Base-by-base conservation (phyloP, 2,329 filamentous ascomycete species). In the Cordyceps tenuipes region DNA sequence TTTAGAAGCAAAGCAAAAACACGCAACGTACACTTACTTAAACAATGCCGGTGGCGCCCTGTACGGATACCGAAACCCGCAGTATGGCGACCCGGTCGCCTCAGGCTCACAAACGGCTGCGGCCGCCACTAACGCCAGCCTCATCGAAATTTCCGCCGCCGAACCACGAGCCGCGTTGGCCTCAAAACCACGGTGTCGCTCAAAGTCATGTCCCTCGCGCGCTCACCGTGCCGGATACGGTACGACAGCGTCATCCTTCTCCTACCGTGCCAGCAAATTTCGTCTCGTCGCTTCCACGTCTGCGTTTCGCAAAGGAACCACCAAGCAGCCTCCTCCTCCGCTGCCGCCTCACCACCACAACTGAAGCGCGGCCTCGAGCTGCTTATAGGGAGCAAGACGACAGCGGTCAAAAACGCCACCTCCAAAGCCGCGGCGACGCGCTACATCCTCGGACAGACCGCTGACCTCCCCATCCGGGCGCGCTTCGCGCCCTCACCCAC, bases 401-500 rank as follows among this genome's bases (percentile, higher is more conserved):
- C 21, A 4, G 15, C 12, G 12, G 39, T 5, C 39, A 8, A n/a
- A 15, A 7, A 17, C 36, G 9, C 36, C 12, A 43, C 12, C 39
- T 15, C 39, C 8, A 36, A 36, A 10, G 12, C 39, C 4, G 36
- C 31, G 5, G 55, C 49, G 13, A 56, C 68, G 23, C 69, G 64
- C 50, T 68, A 65, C 48, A 71, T 75, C 56, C 66, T 75, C 2
- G 72, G 72, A 13, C 69, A 74, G 53, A 67, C 65, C 84, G 84
- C 62, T 80, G 90, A 71, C 90, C 61, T 66, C 13, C 72, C 73
- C 13, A 73, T 75, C 52, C 66, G 73, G 34, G 69, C 94, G 19
- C 87, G 94, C 51, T 99, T 99, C 73, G 94, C 95, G 1, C 94
- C 94, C 0, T 97, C 94, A 1, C 94, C 94, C 0, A 99, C 94